Conservation (phyloP, 2,329 filamentous ascomycete genomes). For the Sporothrix brunneoviolacea region DNA sequence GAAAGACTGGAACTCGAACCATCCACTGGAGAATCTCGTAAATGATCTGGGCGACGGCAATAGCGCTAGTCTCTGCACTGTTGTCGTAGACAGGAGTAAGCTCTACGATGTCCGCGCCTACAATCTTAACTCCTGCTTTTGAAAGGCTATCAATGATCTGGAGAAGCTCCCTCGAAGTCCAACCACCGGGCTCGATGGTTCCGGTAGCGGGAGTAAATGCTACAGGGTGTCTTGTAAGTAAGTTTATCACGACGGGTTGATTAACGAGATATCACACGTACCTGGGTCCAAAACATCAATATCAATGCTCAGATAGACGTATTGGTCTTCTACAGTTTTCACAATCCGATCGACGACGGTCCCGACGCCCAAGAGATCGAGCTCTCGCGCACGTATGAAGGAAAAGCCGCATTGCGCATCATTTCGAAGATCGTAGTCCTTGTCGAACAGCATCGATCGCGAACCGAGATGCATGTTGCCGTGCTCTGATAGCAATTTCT, state of each 20-base stretch:
- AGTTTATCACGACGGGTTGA: no score
- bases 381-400: conserved; percentile 54
- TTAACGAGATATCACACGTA: no score
- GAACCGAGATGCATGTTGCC: conserved; percentile 49
- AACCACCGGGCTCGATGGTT: conserved; percentile 73
- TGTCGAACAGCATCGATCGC: conserved; percentile 43
- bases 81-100: conserved; percentile 74
- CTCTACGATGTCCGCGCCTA: conserved; percentile 75
- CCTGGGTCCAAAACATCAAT: no score
- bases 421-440: conserved; percentile 46
- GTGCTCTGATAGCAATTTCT: conserved; percentile 24
- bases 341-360: conserved; percentile 64
- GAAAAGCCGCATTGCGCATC: conserved; percentile 53
- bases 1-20: background rate
- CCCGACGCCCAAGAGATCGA: conserved; percentile 61
- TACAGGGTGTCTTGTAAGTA: no score
- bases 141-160: conserved; percentile 61
- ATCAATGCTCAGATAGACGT: no score
- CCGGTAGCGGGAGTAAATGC: conserved; percentile 50
- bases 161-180: conserved; percentile 72
- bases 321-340: no score
- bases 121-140: conserved; percentile 57
- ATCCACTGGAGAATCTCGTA: conserved; percentile 4
- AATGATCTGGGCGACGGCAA: background rate
- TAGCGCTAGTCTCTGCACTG: conserved; percentile 54